Evolutionary conservation across 331 rosid species (phyloP), one percentile per base, ranked within the genome.

Genomic region (Dryas integrifolia): DNA sequence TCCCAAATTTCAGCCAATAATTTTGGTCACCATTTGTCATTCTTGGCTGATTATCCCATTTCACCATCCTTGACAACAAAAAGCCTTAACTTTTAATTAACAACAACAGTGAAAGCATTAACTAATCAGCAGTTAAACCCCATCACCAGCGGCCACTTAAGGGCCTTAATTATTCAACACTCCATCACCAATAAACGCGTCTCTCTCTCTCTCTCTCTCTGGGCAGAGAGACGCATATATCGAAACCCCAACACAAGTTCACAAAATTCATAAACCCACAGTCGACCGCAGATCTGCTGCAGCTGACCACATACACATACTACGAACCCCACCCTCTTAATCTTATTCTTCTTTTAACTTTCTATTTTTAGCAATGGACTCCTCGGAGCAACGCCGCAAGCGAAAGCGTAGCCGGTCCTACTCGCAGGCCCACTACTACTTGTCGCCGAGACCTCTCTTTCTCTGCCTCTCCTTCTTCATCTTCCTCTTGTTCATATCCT

Each of bases 321-420:
- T 30, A 30, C 35, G 0, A 30, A 30, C 35, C 35, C 35, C 35
- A 30, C 3, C 35, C 3, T 30, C 35, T 30, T 30, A 30, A 30
- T 30, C 35, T 30, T 30, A 30, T 30, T 30, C 35, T 30, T 30
- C 40, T 70, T 70, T 56, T 6, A 55, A 47, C 48, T 68, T 50
- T 14, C 61, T 43, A 24, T 24, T 59, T 58, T 62, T 14, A n/a
- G 40, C 45, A 67, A 90, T 91, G 98, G 98, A 93, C 6, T 48
- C 86, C 24, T 40, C 87, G 40, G 96, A 91, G 63, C 91, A 82
- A 48, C 78, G 88, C n/a, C 79, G 96, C 21, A 94, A 85, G 77
- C 80, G 92, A 68, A 91, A 89, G 84, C 86, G 92, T 1, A 13
- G 69, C 2, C 79, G 85, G 76, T 73, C 86, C 45, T 78, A 48